phyloP scores from a whole-genome alignment of 2,329 filamentous ascomycete species.

The Pseudogymnoascus sp. region DNA sequence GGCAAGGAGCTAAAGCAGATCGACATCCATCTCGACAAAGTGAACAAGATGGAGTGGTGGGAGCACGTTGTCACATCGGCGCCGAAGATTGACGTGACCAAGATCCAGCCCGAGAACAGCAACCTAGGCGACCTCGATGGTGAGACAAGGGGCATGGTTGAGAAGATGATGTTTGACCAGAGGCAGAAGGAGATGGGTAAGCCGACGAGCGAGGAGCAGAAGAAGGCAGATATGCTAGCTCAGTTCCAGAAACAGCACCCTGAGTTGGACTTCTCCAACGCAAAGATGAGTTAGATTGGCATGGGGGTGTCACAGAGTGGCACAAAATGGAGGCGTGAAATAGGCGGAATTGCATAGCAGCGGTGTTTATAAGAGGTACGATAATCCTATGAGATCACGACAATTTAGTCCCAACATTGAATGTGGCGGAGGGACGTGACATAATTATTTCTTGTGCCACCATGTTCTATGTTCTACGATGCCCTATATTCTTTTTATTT shows the following conservation, averaged over 20 bases:
- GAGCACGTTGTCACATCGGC: conserved; percentile 78
- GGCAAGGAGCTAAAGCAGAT: conserved; percentile 61
- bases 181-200: conserved; percentile 87
- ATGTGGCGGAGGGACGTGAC: background rate
- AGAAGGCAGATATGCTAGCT: conserved; percentile 85
- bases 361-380: conserved; percentile 2
- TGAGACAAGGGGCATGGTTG: conserved; percentile 91
- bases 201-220: conserved; percentile 88
- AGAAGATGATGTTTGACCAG: conserved; percentile 99
- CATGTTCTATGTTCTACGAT: background rate
- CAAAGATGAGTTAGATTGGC: conserved; percentile 48
- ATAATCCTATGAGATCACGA: conserved; percentile 2
- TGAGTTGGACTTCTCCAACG: conserved; percentile 65
- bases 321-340: background rate
- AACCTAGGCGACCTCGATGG: conserved; percentile 90
- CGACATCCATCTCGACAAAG: conserved; percentile 85
- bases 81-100: conserved; percentile 88
- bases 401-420: background rate
- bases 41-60: conserved; percentile 99
- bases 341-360: background rate
- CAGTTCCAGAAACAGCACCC: conserved; percentile 80
- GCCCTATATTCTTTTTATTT: background rate
- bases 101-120: conserved; percentile 88
- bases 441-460: background rate
- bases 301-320: background rate